Evolutionary conservation across 192 early-diverging fungal species (phyloP), one percentile per base, ranked within the genome.

Genomic region (Helicostylum pulchrum): DNA sequence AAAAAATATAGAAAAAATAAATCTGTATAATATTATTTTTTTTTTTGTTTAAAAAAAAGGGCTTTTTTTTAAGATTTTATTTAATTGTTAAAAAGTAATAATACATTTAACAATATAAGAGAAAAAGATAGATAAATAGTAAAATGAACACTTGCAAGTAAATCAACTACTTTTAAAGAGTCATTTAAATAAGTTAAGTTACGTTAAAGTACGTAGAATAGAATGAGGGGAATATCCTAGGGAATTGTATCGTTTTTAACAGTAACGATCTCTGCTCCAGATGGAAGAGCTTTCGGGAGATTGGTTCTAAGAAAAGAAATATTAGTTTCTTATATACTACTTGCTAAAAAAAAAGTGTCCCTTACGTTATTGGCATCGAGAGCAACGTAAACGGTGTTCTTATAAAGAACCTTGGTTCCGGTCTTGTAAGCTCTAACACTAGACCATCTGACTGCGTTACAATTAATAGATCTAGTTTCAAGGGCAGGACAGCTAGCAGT

Each of bases 401-500:
- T 53, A 30, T 53, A 53, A 53, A 30, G 2, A n/a, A 53, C 15
- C n/a, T 23, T 31, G 23, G 53, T 26, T 12, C 53, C 53, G 7
- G 53, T 11, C 31, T 14, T 53, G 31, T 53, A 53, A n/a, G 31
- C 26, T 17, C 26, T 53, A 31, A 23, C 9, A 2, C 31, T 30
- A 32, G 23, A 32, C 53, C 53, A 53, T 31, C 30, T 14, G 26
- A 12, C 53, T 11, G 1, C 15, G 12, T 31, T 14, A 31, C 15
- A 23, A 53, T 31, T 12, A 23, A 31, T 7, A 4, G 30, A 2
- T 31, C 30, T 53, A 15, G 15, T 26, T 26, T 30, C 11, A 7
- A 53, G 12, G 1, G 21, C 2, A n/a, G 26, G 14, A 7, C 53
- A 53, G 14, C 23, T 50, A 60, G 70, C 68, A 21, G 68, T 52